Conservation (phyloP, 2,329 filamentous ascomycete species). For the Fusarium sp. region DNA sequence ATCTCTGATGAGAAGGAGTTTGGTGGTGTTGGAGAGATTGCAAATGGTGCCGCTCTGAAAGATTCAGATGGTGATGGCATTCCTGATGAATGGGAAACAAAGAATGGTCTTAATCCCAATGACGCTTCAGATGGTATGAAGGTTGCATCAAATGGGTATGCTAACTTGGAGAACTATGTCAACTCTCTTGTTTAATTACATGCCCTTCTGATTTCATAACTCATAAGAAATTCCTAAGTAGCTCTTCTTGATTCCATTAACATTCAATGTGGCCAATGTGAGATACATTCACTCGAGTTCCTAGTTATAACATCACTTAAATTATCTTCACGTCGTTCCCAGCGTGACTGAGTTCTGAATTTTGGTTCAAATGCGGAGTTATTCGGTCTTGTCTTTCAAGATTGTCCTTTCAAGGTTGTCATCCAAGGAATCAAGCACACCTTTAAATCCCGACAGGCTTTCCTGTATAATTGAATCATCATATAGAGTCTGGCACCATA, state of each 20-base stretch:
- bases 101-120: constrained; percentile 54
- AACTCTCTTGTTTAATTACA: constrained; percentile 55
- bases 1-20: constrained; percentile 59
- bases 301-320: no score
- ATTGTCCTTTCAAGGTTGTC: background rate
- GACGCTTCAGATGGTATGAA: constrained; percentile 54
- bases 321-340: no score
- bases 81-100: constrained; percentile 58
- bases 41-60: constrained; percentile 50
- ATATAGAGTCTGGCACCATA: background rate
- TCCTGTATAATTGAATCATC: background rate
- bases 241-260: background rate
- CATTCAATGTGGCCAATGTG: background rate
- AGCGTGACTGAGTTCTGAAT: background rate
- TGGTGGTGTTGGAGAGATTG: constrained; percentile 53
- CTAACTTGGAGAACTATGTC: constrained; percentile 61
- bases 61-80: constrained; percentile 63
- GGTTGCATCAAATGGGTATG: constrained; percentile 55
- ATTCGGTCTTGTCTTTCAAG: background rate
- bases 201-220: background rate
- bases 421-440: background rate
- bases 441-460: background rate
- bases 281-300: no score
- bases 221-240: background rate
- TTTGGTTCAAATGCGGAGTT: background rate